phyloP scores from a whole-genome alignment of 306 rosid genomes.

The Inga leiocalycina region DNA sequence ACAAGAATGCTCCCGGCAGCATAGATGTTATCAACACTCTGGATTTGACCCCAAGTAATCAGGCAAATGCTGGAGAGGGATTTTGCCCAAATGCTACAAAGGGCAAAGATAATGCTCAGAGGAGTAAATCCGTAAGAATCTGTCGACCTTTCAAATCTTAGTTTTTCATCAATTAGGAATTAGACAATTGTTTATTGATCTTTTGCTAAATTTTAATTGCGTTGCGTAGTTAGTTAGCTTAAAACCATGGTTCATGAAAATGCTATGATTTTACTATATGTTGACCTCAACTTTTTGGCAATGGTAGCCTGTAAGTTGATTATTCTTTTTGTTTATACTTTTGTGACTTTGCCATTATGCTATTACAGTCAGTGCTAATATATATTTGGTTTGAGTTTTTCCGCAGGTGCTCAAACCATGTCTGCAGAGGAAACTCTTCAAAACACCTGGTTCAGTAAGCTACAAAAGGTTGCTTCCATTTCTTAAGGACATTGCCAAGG shows the following conservation, averaged over 20 bases:
- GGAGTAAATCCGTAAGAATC: constrained; percentile 50
- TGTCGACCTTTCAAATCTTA: neutral
- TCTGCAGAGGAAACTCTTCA: constrained; percentile 64
- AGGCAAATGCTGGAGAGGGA: constrained; percentile 30
- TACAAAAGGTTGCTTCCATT: constrained; percentile 79
- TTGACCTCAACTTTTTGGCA: neutral
- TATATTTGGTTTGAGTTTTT: constrained; percentile 21
- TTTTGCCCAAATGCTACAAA: constrained; percentile 12
- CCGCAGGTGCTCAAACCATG: constrained; percentile 63
- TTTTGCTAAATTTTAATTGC: constrained; percentile 10
- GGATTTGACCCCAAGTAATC: constrained; percentile 19
- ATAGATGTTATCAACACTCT: constrained; percentile 1
- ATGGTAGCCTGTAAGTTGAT: neutral
- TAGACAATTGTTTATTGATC: constrained; percentile 1
- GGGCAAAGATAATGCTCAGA: constrained; percentile 28
- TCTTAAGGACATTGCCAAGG: constrained; percentile 49
- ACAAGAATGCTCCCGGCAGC: neutral
- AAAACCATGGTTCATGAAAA: neutral
- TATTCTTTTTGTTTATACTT: neutral
- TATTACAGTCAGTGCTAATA: constrained; percentile 6
- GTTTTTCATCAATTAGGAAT: constrained; percentile 23
- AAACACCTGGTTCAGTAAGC: constrained; percentile 71
- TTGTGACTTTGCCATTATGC: neutral
- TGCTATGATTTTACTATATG: neutral
- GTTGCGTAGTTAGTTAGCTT: constrained; percentile 8